phyloP scores from a whole-genome alignment of 2,329 filamentous ascomycete species.

The Aotearoamyces nothofagi region DNA sequence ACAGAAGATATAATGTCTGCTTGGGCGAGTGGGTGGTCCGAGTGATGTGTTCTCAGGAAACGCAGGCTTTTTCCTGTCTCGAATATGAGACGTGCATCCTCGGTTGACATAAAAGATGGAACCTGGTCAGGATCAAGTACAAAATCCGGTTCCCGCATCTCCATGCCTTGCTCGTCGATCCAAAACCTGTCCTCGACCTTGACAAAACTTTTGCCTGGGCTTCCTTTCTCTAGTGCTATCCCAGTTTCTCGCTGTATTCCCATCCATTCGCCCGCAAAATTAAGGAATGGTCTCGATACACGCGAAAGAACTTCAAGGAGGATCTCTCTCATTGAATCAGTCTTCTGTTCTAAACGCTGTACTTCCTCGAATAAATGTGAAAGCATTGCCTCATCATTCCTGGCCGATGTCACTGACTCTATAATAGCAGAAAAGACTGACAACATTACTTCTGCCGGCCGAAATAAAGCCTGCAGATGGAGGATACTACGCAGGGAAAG shows the following conservation, averaged over 20 bases:
- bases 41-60: conserved; percentile 55
- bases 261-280: conserved; percentile 59
- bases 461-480: conserved; percentile 18
- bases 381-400: conserved; percentile 43
- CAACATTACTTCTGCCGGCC: conserved; percentile 16
- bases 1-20: conserved; percentile 28
- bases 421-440: conserved; percentile 17
- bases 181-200: conserved; percentile 37
- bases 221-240: conserved; percentile 32
- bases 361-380: conserved; percentile 46
- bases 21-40: conserved; percentile 51
- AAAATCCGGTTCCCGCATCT: conserved; percentile 43
- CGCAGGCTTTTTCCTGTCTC: conserved; percentile 66
- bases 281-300: conserved; percentile 50
- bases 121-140: conserved; percentile 48
- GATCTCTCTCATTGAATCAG: conserved; percentile 43
- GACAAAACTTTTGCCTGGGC: conserved; percentile 39
- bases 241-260: conserved; percentile 47
- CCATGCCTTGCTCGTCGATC: conserved; percentile 42
- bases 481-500: conserved; percentile 15
- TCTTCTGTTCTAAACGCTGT: conserved; percentile 47
- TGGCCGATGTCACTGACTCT: conserved; percentile 15
- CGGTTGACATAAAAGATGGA: conserved; percentile 54
- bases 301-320: conserved; percentile 51
- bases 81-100: conserved; percentile 59